Percentiles rank a stretch among this genome's conserved stretches.
phyloP scores from a whole-genome alignment of 352 stramenopile genomes.

The Globisporangium paroecandrum region DNA sequence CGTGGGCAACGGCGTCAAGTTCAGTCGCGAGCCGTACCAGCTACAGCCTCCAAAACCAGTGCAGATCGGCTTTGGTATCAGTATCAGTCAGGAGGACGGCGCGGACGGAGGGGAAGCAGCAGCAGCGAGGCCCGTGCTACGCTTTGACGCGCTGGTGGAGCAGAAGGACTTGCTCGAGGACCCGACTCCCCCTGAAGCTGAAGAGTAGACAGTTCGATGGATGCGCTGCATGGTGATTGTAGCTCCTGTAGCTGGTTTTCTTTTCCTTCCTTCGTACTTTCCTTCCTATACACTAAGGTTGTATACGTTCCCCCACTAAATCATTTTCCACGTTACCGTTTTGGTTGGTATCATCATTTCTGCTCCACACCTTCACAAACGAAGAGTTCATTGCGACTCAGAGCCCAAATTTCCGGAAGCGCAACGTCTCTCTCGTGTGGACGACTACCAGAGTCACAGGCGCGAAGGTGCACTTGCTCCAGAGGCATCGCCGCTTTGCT shows the following conservation, averaged over 20 bases:
- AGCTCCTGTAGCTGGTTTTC: not conserved
- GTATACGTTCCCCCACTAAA: not conserved
- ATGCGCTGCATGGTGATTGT: not conserved
- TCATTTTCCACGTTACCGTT: not conserved
- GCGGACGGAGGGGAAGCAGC: conserved; percentile 20
- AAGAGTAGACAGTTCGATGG: conserved; percentile 24
- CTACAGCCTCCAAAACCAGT: conserved; percentile 46
- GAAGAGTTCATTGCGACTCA: conserved; percentile 38
- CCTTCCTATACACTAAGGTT: not conserved
- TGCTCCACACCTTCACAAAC: conserved; percentile 1
- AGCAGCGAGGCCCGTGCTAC: conserved; percentile 29
- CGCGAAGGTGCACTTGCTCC: conserved; percentile 37
- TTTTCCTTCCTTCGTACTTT: not conserved
- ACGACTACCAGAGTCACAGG: conserved; percentile 4
- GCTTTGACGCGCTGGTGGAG: conserved; percentile 57
- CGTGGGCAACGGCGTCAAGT: conserved; percentile 82
- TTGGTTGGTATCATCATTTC: not conserved
- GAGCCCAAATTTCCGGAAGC: conserved; percentile 36
- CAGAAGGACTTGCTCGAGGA: conserved; percentile 80
- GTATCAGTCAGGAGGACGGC: conserved; percentile 27
- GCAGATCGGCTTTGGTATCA: conserved; percentile 48
- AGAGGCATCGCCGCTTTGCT: conserved; percentile 14
- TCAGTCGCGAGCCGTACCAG: conserved; percentile 56
- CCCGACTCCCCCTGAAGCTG: conserved; percentile 57
- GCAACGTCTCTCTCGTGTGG: conserved; percentile 11